Evolutionary conservation across 192 early-diverging fungal species (phyloP).

Genomic region (Coemansia sp.): DNA sequence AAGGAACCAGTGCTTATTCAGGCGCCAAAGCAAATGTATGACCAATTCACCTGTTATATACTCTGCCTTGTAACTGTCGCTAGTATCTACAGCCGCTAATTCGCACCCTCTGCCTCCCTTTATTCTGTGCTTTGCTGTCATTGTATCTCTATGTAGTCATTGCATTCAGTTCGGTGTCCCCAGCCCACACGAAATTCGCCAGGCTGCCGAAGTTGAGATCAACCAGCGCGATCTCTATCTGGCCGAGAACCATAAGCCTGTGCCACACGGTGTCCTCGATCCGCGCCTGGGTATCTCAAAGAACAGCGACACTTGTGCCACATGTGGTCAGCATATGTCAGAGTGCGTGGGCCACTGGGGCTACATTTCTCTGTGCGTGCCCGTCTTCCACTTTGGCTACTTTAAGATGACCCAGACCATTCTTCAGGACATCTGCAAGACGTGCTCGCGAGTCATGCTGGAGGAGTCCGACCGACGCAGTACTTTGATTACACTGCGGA

Average conservation of each 20-base stretch:
- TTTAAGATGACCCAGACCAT: conserved; percentile 87
- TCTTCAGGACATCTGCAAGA: conserved; percentile 97
- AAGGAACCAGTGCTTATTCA: conserved; percentile 76
- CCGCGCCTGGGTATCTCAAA: conserved; percentile 83
- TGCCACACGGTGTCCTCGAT: conserved; percentile 88
- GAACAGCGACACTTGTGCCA: conserved; percentile 83
- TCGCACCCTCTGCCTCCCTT: neutral
- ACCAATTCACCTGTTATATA: neutral
- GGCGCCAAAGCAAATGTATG: conserved; percentile 76
- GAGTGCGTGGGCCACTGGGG: conserved; percentile 98
- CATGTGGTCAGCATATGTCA: conserved; percentile 80
- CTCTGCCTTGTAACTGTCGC: neutral
- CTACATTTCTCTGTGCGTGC: conserved; percentile 85
- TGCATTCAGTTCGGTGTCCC: conserved; percentile 95
- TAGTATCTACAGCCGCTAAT: neutral
- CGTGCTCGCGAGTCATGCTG: conserved; percentile 85
- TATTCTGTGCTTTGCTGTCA: neutral
- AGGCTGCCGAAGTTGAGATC: conserved; percentile 86
- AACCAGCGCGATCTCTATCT: conserved; percentile 85
- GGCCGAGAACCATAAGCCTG: conserved; percentile 69
- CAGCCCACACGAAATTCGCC: conserved; percentile 84
- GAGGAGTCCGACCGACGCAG: conserved; percentile 74
- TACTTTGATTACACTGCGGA: conserved; percentile 69
- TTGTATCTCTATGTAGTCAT: conserved; percentile 59
- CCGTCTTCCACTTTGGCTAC: conserved; percentile 98